Evolutionary conservation across 345 rosid species (phyloP), one percentile per base, ranked within the genome.

Genomic region (Lepidium didymum): DNA sequence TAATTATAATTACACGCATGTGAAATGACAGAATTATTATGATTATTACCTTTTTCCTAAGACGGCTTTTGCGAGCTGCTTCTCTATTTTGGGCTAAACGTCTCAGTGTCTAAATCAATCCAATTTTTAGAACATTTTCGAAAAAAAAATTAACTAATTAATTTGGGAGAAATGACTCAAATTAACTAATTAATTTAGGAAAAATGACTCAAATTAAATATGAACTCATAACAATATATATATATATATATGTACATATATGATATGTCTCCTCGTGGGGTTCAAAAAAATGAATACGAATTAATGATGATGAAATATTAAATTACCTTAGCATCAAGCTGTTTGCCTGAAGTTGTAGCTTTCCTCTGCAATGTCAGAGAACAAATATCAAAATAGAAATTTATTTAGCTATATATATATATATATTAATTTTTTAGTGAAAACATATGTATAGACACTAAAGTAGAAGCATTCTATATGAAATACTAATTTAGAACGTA

Each of bases 51-150:
- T 94, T 94, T 83, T 94, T 94, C 70, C 99, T 87, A 12, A 94
- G 85, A 55, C 99, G 92, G 69, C 99, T 94, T 80, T 94, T 94
- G 66, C 86, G 89, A 62, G 99, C 99, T 78, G 99, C 99, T 86
- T 94, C 99, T 84, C 99, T 89, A 84, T 94, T 94, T 70, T 94
- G 99, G 67, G 99, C 99, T 64, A 94, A 84, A 59, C 99, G 95
- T 83, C 99, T 91, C 63, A 89, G 62, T 72, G 96, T 91, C 99
- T 94, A 86, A 71, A 71, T 62, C 49, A 49, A 31, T 62, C 36
- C 29, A 33, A 33, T 27, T 46, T 64, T 29, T 55, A 64, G 6
- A 31, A 25, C 51, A 55, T 46, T 45, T 52, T 45, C 7, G 56
- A 67, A 51, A 7, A 50, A 57, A 38, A 73, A 5, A 40, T 71